phyloP scores from a whole-genome alignment of 2,329 filamentous ascomycete species.

The Helotiales sp. region DNA sequence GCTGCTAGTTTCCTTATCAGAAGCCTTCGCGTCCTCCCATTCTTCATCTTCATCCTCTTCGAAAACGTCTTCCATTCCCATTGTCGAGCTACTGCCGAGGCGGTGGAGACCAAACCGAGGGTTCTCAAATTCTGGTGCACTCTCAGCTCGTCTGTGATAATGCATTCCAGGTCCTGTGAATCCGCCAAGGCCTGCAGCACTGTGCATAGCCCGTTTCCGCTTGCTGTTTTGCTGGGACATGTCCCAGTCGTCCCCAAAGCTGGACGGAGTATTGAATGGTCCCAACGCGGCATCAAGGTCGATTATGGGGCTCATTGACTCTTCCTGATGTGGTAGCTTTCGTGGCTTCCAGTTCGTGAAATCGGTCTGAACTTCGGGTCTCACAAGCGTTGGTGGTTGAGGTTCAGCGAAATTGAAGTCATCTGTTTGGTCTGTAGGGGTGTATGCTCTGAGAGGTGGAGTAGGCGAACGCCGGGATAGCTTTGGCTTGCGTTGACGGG shows the following conservation, averaged over 20 bases:
- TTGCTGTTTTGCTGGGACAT: conserved; percentile 63
- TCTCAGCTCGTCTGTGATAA: conserved; percentile 79
- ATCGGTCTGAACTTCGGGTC: conserved; percentile 35
- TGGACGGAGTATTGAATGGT: conserved; percentile 82
- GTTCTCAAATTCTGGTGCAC: conserved; percentile 80
- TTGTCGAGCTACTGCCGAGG: conserved; percentile 71
- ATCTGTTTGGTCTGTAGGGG: conserved; percentile 36
- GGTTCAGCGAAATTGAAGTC: conserved; percentile 31
- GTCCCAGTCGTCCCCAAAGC: conserved; percentile 68
- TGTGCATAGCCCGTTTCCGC: conserved; percentile 73
- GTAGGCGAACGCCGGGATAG: conserved; percentile 48
- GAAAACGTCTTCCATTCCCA: conserved; percentile 89
- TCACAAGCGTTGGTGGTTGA: conserved; percentile 20
- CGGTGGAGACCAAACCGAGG: conserved; percentile 63
- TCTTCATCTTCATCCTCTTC: conserved; percentile 76
- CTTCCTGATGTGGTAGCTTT: conserved; percentile 52
- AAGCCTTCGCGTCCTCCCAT: conserved; percentile 45
- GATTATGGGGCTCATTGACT: conserved; percentile 79
- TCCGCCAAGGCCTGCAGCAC: conserved; percentile 72
- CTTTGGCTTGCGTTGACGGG: conserved; percentile 52
- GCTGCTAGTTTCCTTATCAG: conserved; percentile 43
- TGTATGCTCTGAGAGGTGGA: conserved; percentile 47
- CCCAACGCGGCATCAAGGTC: conserved; percentile 93
- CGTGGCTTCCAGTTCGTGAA: conserved; percentile 47
- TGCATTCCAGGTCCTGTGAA: conserved; percentile 73